These are phyloP conservation scores for Ceratocystis huliohia DNA, from an alignment of 2,329 filamentous ascomycete genomes.

Conservation along the genomic window DNA sequence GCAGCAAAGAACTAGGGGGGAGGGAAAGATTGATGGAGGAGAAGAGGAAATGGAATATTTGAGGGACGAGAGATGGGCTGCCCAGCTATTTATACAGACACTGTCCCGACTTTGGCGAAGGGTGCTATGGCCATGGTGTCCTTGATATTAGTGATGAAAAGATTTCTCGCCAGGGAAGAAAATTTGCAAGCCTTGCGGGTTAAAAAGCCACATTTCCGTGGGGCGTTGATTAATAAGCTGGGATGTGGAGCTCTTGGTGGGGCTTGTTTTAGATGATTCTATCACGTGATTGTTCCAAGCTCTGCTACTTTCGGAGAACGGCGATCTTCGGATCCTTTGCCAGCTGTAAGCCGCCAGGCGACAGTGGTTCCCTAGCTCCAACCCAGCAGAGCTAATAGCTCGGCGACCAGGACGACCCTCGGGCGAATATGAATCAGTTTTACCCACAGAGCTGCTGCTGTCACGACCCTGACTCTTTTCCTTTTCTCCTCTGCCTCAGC, in stretches of 20 bases:
- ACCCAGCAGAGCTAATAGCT: background rate
- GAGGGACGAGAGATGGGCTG: conserved; percentile 22
- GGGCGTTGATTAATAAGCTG: background rate
- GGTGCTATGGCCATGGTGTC: conserved; percentile 9
- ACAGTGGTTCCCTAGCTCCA: background rate
- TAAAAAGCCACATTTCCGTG: background rate
- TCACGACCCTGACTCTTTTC: background rate
- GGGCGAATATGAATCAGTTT: background rate
- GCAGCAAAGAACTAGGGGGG: background rate
- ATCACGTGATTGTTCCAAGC: background rate
- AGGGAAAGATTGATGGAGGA: background rate
- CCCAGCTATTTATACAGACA: conserved; percentile 22
- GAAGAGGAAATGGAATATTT: background rate
- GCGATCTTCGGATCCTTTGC: background rate
- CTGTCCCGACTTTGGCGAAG: background rate
- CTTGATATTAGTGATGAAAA: conserved; percentile 3
- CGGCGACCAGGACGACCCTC: no score
- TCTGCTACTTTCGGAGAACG: background rate
- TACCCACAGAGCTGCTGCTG: background rate
- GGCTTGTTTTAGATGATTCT: accelerated
- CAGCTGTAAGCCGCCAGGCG: background rate
- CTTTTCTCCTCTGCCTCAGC: background rate
- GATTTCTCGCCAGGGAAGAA: background rate
- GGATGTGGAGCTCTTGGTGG: no score
- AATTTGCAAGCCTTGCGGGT: conserved; percentile 6